Base-by-base conservation (phyloP, 768 basidiomycete species). In the Gymnopilus dilepis region DNA sequence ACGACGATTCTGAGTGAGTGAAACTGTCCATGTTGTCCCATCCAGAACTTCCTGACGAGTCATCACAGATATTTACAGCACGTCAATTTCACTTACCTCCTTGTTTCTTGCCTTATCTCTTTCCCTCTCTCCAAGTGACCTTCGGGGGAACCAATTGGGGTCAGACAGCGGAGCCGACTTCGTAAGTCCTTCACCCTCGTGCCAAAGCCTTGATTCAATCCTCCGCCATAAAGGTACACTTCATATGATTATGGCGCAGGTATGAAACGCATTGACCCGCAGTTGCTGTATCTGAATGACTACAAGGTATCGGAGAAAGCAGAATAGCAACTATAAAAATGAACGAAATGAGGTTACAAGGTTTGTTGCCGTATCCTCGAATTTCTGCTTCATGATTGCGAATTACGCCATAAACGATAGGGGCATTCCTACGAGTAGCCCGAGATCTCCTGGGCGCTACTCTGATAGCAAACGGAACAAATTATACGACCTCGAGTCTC, bases 71-170 rank as follows among this genome's bases (percentile, higher is more conserved):
- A 70, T 86, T 15, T 86, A 86, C 65, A 85, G 82, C 81, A 52
- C 26, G 77, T 9, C 3, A 31, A n/a, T 13, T 31, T 3, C 24
- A 11, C 0, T 13, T 59, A 42, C 47, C 43, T 11, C 34, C 7
- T 11, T 11, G 45, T n/a, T 21, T 8, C 2, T 41, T 52, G n/a
- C 6, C 26, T 0, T 22, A 22, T 8, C 30, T 12, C 33, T 28
- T 28, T 6, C 50, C 28, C 21, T 19, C 15, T 56, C 38, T 37
- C 30, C 0, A 42, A 81, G 82, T 88, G 87, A 69, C 83, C 8
- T 85, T 82, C 67, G 86, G 86, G 3, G 87, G 86, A 28, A 88
- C 87, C 1, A 87, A 88, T 52, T 87, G 85, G 85, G 86, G 86
- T 0, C 78, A 83, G 48, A 85, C 84, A 1, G 72, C 83, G 1